phyloP scores from a whole-genome alignment of 148 eudicot species.

The Rhododendron williamsianum region DNA sequence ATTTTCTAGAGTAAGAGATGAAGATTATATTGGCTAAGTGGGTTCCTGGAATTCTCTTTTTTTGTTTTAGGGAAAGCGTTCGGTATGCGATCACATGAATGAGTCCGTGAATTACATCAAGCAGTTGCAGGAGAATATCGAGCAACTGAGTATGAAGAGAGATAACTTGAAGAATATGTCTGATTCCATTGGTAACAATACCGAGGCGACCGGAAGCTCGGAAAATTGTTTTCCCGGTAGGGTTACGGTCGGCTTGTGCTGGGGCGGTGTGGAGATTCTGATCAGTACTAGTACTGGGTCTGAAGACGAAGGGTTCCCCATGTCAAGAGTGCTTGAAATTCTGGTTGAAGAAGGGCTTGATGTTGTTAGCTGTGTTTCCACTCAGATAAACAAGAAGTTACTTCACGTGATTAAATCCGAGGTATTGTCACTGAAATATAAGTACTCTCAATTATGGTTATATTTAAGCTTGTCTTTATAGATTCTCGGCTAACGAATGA shows the following conservation, averaged over 20 bases:
- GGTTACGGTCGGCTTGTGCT: conserved; percentile 18
- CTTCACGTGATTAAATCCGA: conserved; percentile 37
- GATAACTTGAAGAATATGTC: conserved; percentile 2
- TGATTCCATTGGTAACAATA: neutral
- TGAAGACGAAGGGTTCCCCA: conserved; percentile 7
- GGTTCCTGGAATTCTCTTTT: neutral
- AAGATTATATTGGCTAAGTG: neutral
- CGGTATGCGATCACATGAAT: conserved; percentile 29
- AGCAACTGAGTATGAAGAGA: conserved; percentile 18
- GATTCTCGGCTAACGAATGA: too few species aligned
- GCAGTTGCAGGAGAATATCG: conserved; percentile 18
- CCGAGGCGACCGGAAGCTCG: neutral
- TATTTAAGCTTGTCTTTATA: neutral
- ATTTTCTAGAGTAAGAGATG: neutral
- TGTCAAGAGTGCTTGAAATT: conserved; percentile 18
- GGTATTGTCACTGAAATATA: conserved; percentile 23
- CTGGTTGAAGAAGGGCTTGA: conserved; percentile 20
- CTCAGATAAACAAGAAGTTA: conserved; percentile 20
- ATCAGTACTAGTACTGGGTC: conserved; percentile 14
- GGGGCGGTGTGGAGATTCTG: conserved; percentile 19
- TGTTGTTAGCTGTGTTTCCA: conserved; percentile 26
- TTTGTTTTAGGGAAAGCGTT: conserved; percentile 26
- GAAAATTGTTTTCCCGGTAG: neutral
- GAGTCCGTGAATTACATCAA: conserved; percentile 30
- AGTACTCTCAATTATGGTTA: neutral